phyloP scores from a whole-genome alignment of 2,329 filamentous ascomycete species.

The Colletotrichum sp. region DNA sequence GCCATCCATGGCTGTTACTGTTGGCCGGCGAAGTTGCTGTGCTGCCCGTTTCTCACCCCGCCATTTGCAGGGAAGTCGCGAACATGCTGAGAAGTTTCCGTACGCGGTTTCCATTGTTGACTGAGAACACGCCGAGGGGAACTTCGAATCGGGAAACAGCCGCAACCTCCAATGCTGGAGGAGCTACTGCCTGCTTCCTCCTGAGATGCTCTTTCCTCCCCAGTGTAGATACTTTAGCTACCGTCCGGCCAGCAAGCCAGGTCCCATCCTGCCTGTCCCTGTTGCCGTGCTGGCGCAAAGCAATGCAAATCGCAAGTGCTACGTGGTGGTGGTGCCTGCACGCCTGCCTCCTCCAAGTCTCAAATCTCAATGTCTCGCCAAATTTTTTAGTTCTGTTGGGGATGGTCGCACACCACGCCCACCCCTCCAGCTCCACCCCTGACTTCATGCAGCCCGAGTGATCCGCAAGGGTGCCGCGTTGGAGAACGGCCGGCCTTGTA shows the following conservation, averaged over 20 bases:
- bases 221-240: not conserved
- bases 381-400: conserved; percentile 47
- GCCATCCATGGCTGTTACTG: not conserved
- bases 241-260: not conserved
- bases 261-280: not conserved
- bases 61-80: not conserved
- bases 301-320: not conserved
- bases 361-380: conserved; percentile 23
- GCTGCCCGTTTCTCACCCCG: not conserved
- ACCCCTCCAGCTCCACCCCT: conserved; percentile 19
- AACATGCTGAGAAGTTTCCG: not conserved
- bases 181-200: not conserved
- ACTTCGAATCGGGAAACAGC: not conserved
- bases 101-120: not conserved
- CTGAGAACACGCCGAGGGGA: not conserved
- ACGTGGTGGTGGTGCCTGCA: not conserved
- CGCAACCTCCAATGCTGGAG: not conserved
- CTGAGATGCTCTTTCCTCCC: not conserved
- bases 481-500: conserved; percentile 26
- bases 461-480: conserved; percentile 20
- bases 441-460: conserved; percentile 20
- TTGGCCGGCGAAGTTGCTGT: not conserved
- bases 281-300: not conserved
- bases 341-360: not conserved
- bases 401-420: conserved; percentile 29